Evolutionary conservation across 2,329 filamentous ascomycete species (phyloP).

Genomic region (Colletotrichum phormii): DNA sequence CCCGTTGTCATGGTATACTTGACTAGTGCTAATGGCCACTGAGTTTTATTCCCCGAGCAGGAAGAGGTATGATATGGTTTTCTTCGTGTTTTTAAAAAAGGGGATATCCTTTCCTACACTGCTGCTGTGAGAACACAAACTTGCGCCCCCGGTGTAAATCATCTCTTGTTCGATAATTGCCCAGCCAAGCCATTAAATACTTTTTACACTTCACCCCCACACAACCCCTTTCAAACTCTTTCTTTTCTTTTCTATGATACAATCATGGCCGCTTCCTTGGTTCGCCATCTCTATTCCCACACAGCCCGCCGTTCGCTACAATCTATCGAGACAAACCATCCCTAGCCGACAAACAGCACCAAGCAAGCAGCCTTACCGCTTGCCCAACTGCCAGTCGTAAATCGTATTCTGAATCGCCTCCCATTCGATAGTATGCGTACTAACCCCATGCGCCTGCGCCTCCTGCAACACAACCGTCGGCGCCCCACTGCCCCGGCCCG

Average conservation of each 20-base stretch:
- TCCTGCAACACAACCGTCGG: slow-evolving; percentile 97
- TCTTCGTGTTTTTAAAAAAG: neutral
- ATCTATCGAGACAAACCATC: neutral
- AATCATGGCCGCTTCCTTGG: neutral
- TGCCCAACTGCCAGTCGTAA: slow-evolving; percentile 83
- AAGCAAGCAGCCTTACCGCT: slow-evolving; percentile 44
- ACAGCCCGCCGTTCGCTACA: neutral
- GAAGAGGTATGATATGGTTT: too few relatives aligned
- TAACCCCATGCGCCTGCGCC: slow-evolving; percentile 79
- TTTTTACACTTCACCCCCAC: neutral
- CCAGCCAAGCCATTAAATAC: neutral
- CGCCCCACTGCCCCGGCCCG: slow-evolving; percentile 82
- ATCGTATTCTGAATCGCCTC: slow-evolving; percentile 91
- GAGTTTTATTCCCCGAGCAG: too few relatives aligned
- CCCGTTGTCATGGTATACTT: too few relatives aligned
- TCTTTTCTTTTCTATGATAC: neutral
- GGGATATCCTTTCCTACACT: neutral
- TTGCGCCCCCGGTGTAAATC: too few relatives aligned
- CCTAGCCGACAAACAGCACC: too few relatives aligned
- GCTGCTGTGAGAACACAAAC: neutral
- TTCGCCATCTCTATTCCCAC: neutral
- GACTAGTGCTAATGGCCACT: too few relatives aligned
- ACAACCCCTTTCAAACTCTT: neutral
- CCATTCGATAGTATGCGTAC: slow-evolving; percentile 79
- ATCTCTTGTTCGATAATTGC: too few relatives aligned